These are phyloP conservation scores for Debaryomyces fabryi DNA, from an alignment of 1,139 yeast species.

Conservation along the genomic window DNA sequence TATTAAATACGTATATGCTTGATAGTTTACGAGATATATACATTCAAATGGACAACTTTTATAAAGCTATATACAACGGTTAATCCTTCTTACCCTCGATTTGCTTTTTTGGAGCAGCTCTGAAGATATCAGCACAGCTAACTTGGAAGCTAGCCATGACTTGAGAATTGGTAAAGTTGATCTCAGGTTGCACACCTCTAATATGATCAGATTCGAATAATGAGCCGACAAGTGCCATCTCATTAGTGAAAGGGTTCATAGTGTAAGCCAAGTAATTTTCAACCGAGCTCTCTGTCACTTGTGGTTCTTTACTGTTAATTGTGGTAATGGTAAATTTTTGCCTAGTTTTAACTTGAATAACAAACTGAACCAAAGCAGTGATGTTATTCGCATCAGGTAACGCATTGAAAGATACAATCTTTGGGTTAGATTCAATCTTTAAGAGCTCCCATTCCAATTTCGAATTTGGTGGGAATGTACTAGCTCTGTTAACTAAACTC, in stretches of 20 bases:
- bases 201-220: slow-evolving; percentile 67
- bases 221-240: slow-evolving; percentile 74
- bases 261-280: slow-evolving; percentile 77
- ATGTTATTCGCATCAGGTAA: slow-evolving; percentile 72
- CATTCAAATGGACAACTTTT: slow-evolving; percentile 4
- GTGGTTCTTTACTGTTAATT: slow-evolving; percentile 39
- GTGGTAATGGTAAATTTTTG: slow-evolving; percentile 63
- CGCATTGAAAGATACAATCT: slow-evolving; percentile 60
- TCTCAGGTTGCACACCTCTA: slow-evolving; percentile 39
- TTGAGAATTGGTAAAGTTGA: slow-evolving; percentile 25
- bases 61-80: slow-evolving; percentile 6
- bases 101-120: slow-evolving; percentile 19
- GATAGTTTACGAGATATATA: slow-evolving; percentile 4
- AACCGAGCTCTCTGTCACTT: slow-evolving; percentile 56
- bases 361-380: slow-evolving; percentile 68
- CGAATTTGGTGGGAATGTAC: slow-evolving; percentile 57
- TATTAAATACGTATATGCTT: slow-evolving; percentile 3
- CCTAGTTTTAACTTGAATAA: slow-evolving; percentile 73
- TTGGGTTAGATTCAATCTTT: slow-evolving; percentile 71
- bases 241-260: slow-evolving; percentile 70
- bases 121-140: slow-evolving; percentile 34
- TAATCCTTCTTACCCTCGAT: neutral
- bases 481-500: slow-evolving; percentile 32
- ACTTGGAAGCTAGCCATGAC: slow-evolving; percentile 30
- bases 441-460: slow-evolving; percentile 76